These are phyloP conservation scores for Fusarium armeniacum DNA, from an alignment of 2,329 filamentous ascomycete genomes.

Conservation along the genomic window DNA sequence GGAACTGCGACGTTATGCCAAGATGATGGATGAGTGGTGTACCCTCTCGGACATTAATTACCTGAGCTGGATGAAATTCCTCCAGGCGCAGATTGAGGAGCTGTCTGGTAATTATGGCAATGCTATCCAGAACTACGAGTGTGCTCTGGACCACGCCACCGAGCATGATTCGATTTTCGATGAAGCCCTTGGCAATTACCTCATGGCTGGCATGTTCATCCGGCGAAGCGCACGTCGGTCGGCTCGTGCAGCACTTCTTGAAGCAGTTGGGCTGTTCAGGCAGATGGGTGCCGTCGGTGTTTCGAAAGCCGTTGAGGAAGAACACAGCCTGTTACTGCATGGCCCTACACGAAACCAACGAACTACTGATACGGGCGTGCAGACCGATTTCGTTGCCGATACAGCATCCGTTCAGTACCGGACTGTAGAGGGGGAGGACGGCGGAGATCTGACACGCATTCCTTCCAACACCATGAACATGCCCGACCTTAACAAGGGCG, in stretches of 20 bases:
- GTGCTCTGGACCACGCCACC: slow-evolving; percentile 78
- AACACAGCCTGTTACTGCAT: slow-evolving; percentile 76
- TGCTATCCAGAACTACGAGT: slow-evolving; percentile 76
- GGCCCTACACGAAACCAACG: slow-evolving; percentile 71
- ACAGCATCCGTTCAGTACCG: slow-evolving; percentile 66
- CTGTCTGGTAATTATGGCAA: slow-evolving; percentile 68
- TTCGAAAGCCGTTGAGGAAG: slow-evolving; percentile 75
- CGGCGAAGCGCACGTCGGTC: slow-evolving; percentile 75
- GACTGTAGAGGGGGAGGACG: slow-evolving; percentile 61
- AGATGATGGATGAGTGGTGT: slow-evolving; percentile 74
- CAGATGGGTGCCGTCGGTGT: slow-evolving; percentile 78
- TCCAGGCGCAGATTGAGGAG: slow-evolving; percentile 78
- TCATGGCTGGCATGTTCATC: slow-evolving; percentile 80
- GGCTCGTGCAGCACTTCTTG: slow-evolving; percentile 76
- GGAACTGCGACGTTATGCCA: slow-evolving; percentile 68
- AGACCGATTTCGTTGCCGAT: slow-evolving; percentile 78
- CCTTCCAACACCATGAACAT: slow-evolving; percentile 59
- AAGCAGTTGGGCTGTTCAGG: slow-evolving; percentile 76
- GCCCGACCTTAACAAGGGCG: slow-evolving; percentile 65
- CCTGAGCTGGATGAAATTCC: slow-evolving; percentile 74
- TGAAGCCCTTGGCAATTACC: slow-evolving; percentile 79
- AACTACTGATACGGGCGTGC: slow-evolving; percentile 73
- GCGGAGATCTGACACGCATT: slow-evolving; percentile 58
- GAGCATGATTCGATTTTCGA: slow-evolving; percentile 77
- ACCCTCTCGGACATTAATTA: slow-evolving; percentile 78